Evolutionary conservation across 768 basidiomycete species (phyloP), one percentile per base, ranked within the genome.

Genomic region (Dentipellis sp.): DNA sequence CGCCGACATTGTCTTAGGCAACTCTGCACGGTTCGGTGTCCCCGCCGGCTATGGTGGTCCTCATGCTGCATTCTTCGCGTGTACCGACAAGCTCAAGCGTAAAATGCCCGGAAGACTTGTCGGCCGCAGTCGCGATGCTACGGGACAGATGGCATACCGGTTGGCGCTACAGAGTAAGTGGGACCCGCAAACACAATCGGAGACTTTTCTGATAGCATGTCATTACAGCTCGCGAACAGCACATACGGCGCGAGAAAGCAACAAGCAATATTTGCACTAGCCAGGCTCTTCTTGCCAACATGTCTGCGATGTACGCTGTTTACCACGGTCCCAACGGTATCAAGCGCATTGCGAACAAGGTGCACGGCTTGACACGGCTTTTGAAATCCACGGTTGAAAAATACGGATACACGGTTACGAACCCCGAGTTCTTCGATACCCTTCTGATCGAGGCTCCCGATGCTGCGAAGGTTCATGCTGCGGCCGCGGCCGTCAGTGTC

Each of bases 31-130:
- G 16, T 99, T 99, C 65, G 97, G 97, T 66, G 95, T 99, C 14
- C 94, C 95, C 17, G 81, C 86, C 47, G 95, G 95, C n/a, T 97
- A 93, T 68, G 95, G 95, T 54, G 95, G 95, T 14, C 95, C 95
- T 17, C 95, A 99, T 67, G 95, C 88, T 17, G 97, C 91, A 0
- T 99, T 98, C 78, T 98, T 99, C 67, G 91, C 97, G 2, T 90
- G 91, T 62, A 90, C 84, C 17, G 92, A 98, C 56, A 82, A 78
- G 59, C 74, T 98, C 55, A 99, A 98, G 78, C 78, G 95, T 61
- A 95, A 94, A 75, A 97, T 98, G 92, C 97, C 97, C n/a, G 97
- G 97, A 54, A 81, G 97, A 55, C 72, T 99, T 52, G 90, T 99
- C 66, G 97, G 97, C 17, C 77, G 88, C 22, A 94, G 91, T 68